These are phyloP conservation scores for Geum urbanum DNA, from an alignment of 306 rosid species.

Conservation along the genomic window DNA sequence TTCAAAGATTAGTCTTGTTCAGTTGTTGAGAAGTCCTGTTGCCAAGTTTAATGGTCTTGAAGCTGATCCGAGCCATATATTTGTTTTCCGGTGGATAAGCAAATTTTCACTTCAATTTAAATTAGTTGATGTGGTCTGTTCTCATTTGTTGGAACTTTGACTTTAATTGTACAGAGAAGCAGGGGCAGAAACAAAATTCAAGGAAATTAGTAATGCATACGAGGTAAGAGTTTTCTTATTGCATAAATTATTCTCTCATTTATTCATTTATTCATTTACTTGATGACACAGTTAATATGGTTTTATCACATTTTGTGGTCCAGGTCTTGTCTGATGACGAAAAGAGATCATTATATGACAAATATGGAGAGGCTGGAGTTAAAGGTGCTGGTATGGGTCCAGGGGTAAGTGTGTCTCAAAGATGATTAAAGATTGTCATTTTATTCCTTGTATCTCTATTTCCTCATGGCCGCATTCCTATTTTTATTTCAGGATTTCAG, in stretches of 20 bases:
- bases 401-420: conserved; percentile 57
- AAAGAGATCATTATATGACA: conserved; percentile 78
- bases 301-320: conserved; percentile 16
- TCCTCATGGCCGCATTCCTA: conserved; percentile 14
- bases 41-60: background rate
- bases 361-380: conserved; percentile 94
- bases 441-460: background rate
- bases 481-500: conserved; percentile 50
- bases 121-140: conserved; percentile 7
- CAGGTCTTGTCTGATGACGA: conserved; percentile 98
- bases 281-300: conserved; percentile 12
- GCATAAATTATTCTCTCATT: background rate
- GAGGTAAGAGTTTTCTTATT: conserved; percentile 52
- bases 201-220: conserved; percentile 89
- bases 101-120: background rate
- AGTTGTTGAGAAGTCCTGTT: background rate
- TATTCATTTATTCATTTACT: conserved; percentile 14
- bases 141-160: conserved; percentile 11
- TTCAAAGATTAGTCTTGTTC: background rate
- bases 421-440: conserved; percentile 14
- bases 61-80: background rate
- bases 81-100: background rate
- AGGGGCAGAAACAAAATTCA: conserved; percentile 84
- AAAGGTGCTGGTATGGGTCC: conserved; percentile 83
- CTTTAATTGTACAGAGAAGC: conserved; percentile 60